Base-by-base conservation (phyloP, 2,329 filamentous ascomycete genomes). In the Colletotrichum graminicola region DNA sequence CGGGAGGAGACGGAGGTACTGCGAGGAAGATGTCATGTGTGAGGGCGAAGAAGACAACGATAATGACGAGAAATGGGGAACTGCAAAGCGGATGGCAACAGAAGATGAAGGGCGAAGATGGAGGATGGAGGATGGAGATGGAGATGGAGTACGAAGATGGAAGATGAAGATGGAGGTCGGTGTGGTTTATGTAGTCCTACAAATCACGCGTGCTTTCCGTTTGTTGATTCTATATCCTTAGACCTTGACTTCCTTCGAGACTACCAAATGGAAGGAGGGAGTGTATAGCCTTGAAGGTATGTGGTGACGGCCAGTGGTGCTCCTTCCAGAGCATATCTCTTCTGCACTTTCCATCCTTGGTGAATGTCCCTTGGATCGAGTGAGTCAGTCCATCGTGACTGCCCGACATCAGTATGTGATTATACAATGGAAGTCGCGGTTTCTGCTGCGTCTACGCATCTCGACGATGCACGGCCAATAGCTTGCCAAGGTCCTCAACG, bases 111-210 rank as follows among this genome's bases (percentile, higher is more conserved):
- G 39, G 36, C 34, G 61, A 32, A 18, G 61, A 63, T 63, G 34
- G 47, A n/a, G n/a, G 56, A 60, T 41, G 74, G 65, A 74, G 74
- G 47, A 41, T 51, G 34, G 45, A 41, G 60, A 55, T 56, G 26
- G 21, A 12, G 36, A 55, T 64, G 18, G 51, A 29, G 49, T 26
- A 47, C 26, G 51, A 32, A 7, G 61, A 63, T 63, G 34, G 47
- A n/a, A n/a, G 56, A 60, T 18, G 74, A 61, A 74, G 21, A 55
- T 36, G 34, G 45, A 52, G 45, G 29, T 52, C 14, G 45, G 52
- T 39, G 60, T 51, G 16, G 32, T 52, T 62, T 52, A 52, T 26
- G 47, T 52, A 62, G 60, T 55, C 29, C 32, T 62, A 41, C 12
- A 52, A 52, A 62, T 51, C 26, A 62, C 26, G 10, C 10, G n/a